These are phyloP conservation scores for Zelonia costaricensis DNA, from an alignment of 208 protist genomes.

Conservation along the genomic window DNA sequence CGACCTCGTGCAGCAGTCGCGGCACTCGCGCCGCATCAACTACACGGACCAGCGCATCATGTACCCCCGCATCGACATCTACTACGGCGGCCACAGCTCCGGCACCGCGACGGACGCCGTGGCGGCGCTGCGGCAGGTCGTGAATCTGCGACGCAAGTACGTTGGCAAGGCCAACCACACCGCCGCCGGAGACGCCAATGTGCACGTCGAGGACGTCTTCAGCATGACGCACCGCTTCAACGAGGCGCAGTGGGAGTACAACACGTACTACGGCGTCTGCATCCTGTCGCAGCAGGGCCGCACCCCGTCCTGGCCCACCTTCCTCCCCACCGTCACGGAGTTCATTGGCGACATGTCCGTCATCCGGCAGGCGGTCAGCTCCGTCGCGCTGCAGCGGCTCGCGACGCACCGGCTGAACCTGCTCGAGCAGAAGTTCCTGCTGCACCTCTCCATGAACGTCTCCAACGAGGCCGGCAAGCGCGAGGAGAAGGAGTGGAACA, in stretches of 20 bases:
- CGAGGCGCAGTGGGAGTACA: slow-evolving; percentile 86
- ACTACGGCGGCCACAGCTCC: slow-evolving; percentile 33
- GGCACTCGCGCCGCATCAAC: slow-evolving; percentile 48
- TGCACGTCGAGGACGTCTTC: slow-evolving; percentile 87
- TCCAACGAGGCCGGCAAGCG: slow-evolving; percentile 72
- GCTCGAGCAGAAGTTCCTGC: slow-evolving; percentile 92
- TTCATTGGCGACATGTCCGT: slow-evolving; percentile 85
- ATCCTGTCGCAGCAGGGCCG: slow-evolving; percentile 69
- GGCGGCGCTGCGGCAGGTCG: slow-evolving; percentile 58
- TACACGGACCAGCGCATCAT: slow-evolving; percentile 77
- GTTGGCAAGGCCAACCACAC: slow-evolving; percentile 52
- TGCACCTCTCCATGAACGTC: slow-evolving; percentile 94
- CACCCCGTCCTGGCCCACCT: slow-evolving; percentile 74
- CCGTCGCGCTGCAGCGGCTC: slow-evolving; percentile 74
- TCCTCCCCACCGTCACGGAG: slow-evolving; percentile 70
- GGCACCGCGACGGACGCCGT: slow-evolving; percentile 51
- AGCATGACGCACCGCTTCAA: slow-evolving; percentile 70
- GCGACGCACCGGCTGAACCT: slow-evolving; percentile 85
- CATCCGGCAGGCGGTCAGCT: slow-evolving; percentile 63
- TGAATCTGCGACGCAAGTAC: slow-evolving; percentile 81
- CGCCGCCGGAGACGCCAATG: slow-evolving; percentile 31
- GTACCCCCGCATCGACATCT: slow-evolving; percentile 83
- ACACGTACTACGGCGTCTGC: slow-evolving; percentile 90
- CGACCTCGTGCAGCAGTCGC: slow-evolving; percentile 53
- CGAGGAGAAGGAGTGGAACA: slow-evolving; percentile 90